Percentiles rank a stretch among this genome's conserved stretches.
phyloP scores from a whole-genome alignment of 139 green algal genomes.

The Edaphochlamys debaryana region DNA sequence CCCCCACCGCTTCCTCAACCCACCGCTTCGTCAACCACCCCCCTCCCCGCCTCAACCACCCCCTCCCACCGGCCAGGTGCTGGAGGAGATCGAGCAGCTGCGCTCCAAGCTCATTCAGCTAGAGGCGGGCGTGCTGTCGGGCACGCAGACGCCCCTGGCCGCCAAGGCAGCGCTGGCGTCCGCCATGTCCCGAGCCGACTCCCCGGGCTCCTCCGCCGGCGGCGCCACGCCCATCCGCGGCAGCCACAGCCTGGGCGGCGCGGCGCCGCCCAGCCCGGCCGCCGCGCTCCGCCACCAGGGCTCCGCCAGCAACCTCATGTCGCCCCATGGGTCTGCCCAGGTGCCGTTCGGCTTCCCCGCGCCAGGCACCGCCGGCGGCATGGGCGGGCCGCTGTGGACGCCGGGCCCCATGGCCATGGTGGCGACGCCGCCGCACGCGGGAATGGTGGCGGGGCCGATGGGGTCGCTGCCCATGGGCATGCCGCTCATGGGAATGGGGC shows the following conservation, averaged over 20 bases:
- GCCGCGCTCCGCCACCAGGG: not conserved
- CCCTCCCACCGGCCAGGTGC: slow-evolving; percentile 1
- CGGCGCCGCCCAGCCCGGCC: not conserved
- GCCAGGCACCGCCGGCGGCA: too few relatives aligned
- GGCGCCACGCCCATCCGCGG: not conserved
- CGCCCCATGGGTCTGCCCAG: not conserved
- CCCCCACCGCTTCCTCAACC: too few relatives aligned
- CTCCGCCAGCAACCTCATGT: too few relatives aligned
- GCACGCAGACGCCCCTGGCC: slow-evolving; percentile 19
- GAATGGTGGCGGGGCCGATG: too few relatives aligned
- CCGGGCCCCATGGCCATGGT: too few relatives aligned
- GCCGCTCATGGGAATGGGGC: too few relatives aligned
- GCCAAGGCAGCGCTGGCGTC: slow-evolving; percentile 17
- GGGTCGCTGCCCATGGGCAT: too few relatives aligned
- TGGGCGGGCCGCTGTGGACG: too few relatives aligned
- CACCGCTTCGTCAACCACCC: too few relatives aligned
- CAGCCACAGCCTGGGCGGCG: not conserved
- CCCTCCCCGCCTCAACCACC: too few relatives aligned
- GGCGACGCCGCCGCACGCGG: too few relatives aligned
- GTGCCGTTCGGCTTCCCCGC: not conserved
- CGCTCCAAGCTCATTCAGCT: slow-evolving; percentile 42
- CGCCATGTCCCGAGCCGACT: slow-evolving; percentile 6
- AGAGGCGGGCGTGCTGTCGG: slow-evolving; percentile 43
- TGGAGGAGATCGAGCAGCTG: slow-evolving; percentile 62
- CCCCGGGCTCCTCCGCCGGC: not conserved